phyloP scores from a whole-genome alignment of 2,329 filamentous ascomycete species.

The Emergomyces orientalis region DNA sequence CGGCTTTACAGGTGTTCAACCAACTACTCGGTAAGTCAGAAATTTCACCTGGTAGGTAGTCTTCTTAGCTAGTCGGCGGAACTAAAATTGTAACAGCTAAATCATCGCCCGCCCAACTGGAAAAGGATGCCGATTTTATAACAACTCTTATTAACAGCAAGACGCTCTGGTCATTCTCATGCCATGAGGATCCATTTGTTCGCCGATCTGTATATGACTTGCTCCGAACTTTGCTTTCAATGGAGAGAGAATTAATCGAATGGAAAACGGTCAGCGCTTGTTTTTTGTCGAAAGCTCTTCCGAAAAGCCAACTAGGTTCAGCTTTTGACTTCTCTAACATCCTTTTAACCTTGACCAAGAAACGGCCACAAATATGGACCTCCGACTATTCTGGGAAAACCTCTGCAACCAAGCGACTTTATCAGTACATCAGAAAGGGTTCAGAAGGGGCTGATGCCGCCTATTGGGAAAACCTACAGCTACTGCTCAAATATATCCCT shows the following conservation, averaged over 20 bases:
- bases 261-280: constrained; percentile 59
- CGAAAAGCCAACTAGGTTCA: constrained; percentile 63
- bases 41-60: background rate
- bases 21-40: constrained; percentile 41
- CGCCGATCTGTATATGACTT: constrained; percentile 50
- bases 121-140: constrained; percentile 54
- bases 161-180: constrained; percentile 51
- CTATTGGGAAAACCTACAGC: constrained; percentile 63
- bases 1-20: constrained; percentile 47
- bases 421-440: constrained; percentile 68
- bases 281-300: constrained; percentile 67
- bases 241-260: constrained; percentile 41
- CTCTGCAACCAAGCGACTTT: constrained; percentile 49
- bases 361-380: constrained; percentile 65
- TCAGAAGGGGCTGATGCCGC: constrained; percentile 64
- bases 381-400: constrained; percentile 51
- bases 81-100: constrained; percentile 21
- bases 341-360: constrained; percentile 55
- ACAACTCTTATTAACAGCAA: constrained; percentile 56
- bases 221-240: constrained; percentile 42
- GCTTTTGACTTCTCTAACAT: constrained; percentile 60
- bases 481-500: constrained; percentile 52
- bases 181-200: constrained; percentile 48
- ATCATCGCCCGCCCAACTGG: constrained; percentile 42
- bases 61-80: background rate